These are phyloP conservation scores for Pseudoturritis turrita DNA, from an alignment of 345 rosid species.

Conservation along the genomic window DNA sequence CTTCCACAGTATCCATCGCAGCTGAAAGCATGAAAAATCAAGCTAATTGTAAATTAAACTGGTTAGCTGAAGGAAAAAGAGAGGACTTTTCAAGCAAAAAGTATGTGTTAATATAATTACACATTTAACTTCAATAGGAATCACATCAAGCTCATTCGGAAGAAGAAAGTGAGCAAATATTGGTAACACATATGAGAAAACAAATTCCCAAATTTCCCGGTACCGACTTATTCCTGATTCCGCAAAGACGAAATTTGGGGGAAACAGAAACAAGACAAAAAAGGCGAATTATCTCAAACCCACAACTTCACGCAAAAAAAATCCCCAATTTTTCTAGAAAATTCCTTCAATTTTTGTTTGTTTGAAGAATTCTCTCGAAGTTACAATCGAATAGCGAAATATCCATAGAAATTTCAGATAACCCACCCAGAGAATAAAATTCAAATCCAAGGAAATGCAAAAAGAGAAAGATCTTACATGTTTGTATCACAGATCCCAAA, in stretches of 20 bases:
- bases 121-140: not conserved
- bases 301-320: not conserved
- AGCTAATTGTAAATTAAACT: not conserved
- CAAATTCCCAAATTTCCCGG: not conserved
- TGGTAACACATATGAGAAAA: not conserved
- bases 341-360: not conserved
- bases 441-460: not conserved
- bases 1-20: slow-evolving; percentile 28
- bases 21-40: slow-evolving; percentile 13
- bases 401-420: not conserved
- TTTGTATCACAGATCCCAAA: slow-evolving; percentile 21
- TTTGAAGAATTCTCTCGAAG: not conserved
- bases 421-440: not conserved
- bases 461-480: slow-evolving; percentile 17
- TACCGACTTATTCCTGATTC: not conserved
- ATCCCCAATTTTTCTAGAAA: not conserved
- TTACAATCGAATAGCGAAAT: slow-evolving; percentile 1
- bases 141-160: not conserved
- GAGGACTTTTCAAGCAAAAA: not conserved
- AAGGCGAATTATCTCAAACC: not conserved
- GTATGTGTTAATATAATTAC: not conserved
- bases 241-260: not conserved
- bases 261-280: not conserved
- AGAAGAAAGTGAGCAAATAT: not conserved
- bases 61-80: not conserved